Evolutionary conservation across 2,329 filamentous ascomycete species (phyloP).

Genomic region (Colletotrichum chrysophilum): DNA sequence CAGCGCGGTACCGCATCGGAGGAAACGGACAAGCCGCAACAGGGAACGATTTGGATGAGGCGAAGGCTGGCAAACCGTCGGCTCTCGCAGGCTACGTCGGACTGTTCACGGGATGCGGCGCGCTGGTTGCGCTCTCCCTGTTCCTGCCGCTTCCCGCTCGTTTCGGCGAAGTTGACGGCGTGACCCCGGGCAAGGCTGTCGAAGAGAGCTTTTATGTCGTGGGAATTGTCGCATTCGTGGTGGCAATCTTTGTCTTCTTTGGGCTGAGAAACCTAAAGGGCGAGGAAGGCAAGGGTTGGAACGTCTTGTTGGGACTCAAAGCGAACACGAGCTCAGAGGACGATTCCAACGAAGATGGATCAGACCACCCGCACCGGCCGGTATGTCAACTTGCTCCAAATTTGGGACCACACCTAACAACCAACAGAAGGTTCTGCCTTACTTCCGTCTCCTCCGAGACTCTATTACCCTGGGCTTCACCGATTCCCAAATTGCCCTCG

Average conservation of each 20-base stretch:
- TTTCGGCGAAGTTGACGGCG: constrained; percentile 74
- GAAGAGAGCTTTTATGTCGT: constrained; percentile 89
- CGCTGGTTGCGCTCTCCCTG: constrained; percentile 78
- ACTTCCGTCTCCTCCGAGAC: constrained; percentile 64
- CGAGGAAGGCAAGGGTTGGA: constrained; percentile 80
- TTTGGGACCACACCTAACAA: not conserved
- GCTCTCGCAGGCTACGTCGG: constrained; percentile 87
- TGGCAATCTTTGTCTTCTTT: constrained; percentile 78
- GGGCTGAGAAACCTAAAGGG: constrained; percentile 74
- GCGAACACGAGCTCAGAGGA: not conserved
- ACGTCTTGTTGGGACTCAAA: constrained; percentile 54
- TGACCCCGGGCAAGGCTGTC: constrained; percentile 76
- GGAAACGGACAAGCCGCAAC: constrained; percentile 29
- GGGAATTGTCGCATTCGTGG: constrained; percentile 70
- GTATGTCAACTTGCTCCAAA: constrained; percentile 26
- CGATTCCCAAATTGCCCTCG: constrained; percentile 81
- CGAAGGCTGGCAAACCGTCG: constrained; percentile 51
- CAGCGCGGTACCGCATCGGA: constrained; percentile 56
- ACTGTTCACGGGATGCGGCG: constrained; percentile 90
- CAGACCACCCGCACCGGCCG: constrained; percentile 26
- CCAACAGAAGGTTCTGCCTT: constrained; percentile 52
- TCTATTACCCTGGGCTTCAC: constrained; percentile 74
- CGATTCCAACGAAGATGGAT: constrained; percentile 18
- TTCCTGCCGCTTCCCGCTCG: constrained; percentile 88
- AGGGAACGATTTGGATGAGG: constrained; percentile 24